Base-by-base conservation (phyloP, 2,329 filamentous ascomycete genomes). In the Fusarium falciforme region DNA sequence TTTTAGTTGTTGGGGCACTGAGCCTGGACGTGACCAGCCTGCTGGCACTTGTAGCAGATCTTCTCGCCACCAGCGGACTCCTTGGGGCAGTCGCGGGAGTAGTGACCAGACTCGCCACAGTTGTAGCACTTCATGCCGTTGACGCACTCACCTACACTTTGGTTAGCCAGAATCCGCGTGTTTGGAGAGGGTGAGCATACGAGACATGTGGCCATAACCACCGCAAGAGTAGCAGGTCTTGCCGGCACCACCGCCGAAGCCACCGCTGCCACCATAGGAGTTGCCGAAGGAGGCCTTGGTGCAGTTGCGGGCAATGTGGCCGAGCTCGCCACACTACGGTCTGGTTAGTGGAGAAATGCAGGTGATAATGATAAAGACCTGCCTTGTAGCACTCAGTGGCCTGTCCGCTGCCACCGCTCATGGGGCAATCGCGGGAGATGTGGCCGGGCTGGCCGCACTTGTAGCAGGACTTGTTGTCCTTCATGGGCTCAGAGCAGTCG, bases 91-190 rank as follows among this genome's bases (percentile, higher is more conserved):
- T 99, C 96, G 76, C 96, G 93, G 76, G 94, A 97, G 84, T 98
- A 91, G 86, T 98, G 96, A 73, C 96, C 96, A 79, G 96, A 93
- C 88, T 98, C 95, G 81, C 90, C 90, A 79, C 96, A 98, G 91
- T 98, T 98, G 92, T 98, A 99, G 93, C 96, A 99, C 90, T 98
- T 98, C 89, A 97, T 96, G 81, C 96, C 96, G 85, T 98, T 97
- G 80, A 96, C 97, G 87, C 96, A 99, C 87, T 98, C 96, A 78
- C 90, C 89, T 91, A 66, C 22, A 59, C n/a, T 20, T 58, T 59
- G 59, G 57, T 80, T 75, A 80, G 79, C 49, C n/a, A 61, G 36
- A 22, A 33, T 29, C 14, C 44, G 6, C 11, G 16, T 5, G 14
- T 6, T n/a, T 27, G 10, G n/a, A 5, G 44, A 27, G 20, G n/a